A percentile compares a stretch with the other conserved stretches of the same genome.
phyloP scores from a whole-genome alignment of 176 grass and related monocot species.

The Chloris gayana region DNA sequence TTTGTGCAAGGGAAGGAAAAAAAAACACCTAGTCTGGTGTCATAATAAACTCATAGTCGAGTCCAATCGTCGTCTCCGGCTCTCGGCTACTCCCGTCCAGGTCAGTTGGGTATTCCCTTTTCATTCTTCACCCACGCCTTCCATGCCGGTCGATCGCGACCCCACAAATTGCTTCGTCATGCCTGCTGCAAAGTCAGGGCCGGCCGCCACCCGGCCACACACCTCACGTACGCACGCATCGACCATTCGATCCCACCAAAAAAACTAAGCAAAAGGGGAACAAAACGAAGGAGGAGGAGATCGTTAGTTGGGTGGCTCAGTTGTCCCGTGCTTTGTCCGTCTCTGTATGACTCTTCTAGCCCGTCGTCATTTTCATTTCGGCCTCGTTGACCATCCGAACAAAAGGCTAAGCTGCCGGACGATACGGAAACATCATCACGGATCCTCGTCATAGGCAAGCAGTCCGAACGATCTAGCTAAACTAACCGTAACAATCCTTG shows the following conservation, averaged over 20 bases:
- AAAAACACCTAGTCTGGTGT: background rate
- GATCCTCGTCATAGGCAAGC: background rate
- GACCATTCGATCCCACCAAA: background rate
- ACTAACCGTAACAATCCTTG: background rate
- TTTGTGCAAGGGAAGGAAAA: background rate
- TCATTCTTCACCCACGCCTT: slow-evolving; percentile 23
- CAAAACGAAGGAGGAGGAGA: background rate
- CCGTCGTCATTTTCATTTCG: background rate
- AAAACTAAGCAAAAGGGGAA: background rate
- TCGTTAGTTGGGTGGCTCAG: background rate
- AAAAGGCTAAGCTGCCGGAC: background rate
- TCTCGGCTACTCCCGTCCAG: background rate
- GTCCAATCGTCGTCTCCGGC: background rate
- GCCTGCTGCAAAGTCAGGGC: background rate
- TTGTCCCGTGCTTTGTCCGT: background rate
- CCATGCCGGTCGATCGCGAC: background rate
- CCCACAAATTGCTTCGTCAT: background rate
- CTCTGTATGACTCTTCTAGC: background rate
- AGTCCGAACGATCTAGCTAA: background rate
- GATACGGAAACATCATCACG: background rate
- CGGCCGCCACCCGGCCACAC: background rate
- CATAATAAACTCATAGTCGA: background rate
- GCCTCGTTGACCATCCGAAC: background rate
- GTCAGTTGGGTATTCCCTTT: background rate
- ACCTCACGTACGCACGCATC: background rate